A percentile compares a stretch with the other conserved stretches of the same genome.
These are phyloP conservation scores for Aureobasidium sp. DNA, from an alignment of 2,329 filamentous ascomycete species.

Conservation along the genomic window DNA sequence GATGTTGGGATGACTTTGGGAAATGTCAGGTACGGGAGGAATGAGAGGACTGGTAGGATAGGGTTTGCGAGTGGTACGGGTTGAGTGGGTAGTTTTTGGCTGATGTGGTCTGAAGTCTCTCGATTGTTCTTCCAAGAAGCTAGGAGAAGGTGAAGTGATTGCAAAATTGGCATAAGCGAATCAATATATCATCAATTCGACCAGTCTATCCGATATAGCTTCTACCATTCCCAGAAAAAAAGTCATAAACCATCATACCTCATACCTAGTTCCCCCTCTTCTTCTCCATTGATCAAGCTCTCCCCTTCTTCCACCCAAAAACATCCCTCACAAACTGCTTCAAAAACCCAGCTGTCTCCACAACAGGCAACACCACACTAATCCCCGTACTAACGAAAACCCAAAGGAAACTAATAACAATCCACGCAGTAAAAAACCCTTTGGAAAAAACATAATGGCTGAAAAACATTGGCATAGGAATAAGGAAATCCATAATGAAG, in stretches of 20 bases:
- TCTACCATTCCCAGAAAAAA: too few relatives aligned
- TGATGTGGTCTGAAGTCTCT: too few relatives aligned
- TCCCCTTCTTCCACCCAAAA: not conserved
- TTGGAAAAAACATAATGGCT: slow-evolving; percentile 44
- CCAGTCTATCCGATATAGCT: too few relatives aligned
- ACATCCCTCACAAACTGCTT: slow-evolving; percentile 18
- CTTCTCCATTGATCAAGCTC: too few relatives aligned
- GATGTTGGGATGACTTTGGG: not conserved
- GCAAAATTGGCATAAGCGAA: too few relatives aligned
- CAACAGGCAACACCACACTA: slow-evolving; percentile 42
- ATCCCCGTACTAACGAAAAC: slow-evolving; percentile 42
- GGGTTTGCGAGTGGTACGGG: too few relatives aligned
- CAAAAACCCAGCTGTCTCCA: slow-evolving; percentile 43
- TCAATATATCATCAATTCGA: too few relatives aligned
- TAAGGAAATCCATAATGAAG: slow-evolving; percentile 43
- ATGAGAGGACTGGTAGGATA: not conserved
- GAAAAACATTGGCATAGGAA: slow-evolving; percentile 48
- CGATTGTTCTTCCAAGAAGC: too few relatives aligned
- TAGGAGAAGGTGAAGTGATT: too few relatives aligned
- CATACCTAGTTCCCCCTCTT: too few relatives aligned
- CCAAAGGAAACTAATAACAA: slow-evolving; percentile 43
- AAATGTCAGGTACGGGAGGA: not conserved
- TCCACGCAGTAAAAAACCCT: slow-evolving; percentile 45
- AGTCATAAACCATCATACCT: too few relatives aligned
- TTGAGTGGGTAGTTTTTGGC: too few relatives aligned